Conservation (phyloP, 106 monocot genomes). For the Chionographis japonica region DNA sequence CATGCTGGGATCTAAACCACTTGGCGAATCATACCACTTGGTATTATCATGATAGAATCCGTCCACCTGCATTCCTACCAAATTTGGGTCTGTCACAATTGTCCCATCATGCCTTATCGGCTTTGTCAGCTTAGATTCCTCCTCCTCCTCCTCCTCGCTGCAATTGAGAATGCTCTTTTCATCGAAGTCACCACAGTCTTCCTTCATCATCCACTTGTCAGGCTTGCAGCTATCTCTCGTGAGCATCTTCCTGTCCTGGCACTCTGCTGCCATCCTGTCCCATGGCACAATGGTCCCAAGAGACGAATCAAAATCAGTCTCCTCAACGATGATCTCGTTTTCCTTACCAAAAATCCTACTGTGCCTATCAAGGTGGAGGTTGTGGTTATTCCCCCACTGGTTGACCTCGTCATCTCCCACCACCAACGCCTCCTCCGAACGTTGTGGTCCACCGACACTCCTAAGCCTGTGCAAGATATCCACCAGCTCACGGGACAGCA, state of each 20-base stretch:
- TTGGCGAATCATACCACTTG: conserved; percentile 72
- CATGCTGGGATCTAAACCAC: conserved; percentile 44
- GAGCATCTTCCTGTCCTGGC: conserved; percentile 55
- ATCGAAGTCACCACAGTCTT: conserved; percentile 70
- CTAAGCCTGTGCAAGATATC: conserved; percentile 68
- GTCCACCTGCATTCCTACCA: conserved; percentile 78
- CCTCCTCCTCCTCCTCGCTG: conserved; percentile 64
- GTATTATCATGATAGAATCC: conserved; percentile 60
- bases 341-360: conserved; percentile 49
- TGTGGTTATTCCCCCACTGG: conserved; percentile 45
- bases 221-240: conserved; percentile 57
- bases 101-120: conserved; percentile 62
- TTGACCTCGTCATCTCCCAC: conserved; percentile 46
- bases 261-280: conserved; percentile 56
- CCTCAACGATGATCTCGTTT: conserved; percentile 70
- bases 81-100: conserved; percentile 44
- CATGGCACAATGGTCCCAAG: conserved; percentile 60
- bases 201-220: conserved; percentile 83
- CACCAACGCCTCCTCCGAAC: conserved; percentile 35
- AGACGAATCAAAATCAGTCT: conserved; percentile 59
- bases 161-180: conserved; percentile 83
- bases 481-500: conserved; percentile 36
- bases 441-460: conserved; percentile 30
- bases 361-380: conserved; percentile 47
- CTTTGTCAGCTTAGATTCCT: conserved; percentile 75